A percentile compares a stretch with the other conserved stretches of the same genome.
Conservation (phyloP, 352 stramenopile genomes). For the Phytopythium vexans region DNA sequence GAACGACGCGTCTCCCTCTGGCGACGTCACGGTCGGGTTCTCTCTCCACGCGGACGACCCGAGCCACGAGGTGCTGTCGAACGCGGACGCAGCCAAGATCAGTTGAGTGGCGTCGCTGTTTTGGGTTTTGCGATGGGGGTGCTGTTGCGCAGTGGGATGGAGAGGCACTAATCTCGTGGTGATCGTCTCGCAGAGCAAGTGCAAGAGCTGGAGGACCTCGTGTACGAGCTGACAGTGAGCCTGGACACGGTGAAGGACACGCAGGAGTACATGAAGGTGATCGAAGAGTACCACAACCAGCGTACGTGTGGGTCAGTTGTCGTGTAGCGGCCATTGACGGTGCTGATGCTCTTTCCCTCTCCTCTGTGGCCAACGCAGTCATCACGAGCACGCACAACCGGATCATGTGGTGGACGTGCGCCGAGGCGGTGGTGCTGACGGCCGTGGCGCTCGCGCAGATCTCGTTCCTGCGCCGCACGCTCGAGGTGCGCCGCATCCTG, state of each 20-base stretch:
- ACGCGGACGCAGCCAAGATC: slow-evolving; percentile 86
- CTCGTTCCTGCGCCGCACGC: slow-evolving; percentile 73
- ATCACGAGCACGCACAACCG: slow-evolving; percentile 81
- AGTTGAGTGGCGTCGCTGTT: slow-evolving; percentile 45
- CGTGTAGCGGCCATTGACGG: background rate
- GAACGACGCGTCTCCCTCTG: slow-evolving; percentile 51
- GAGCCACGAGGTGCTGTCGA: slow-evolving; percentile 82
- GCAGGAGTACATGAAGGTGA: slow-evolving; percentile 84
- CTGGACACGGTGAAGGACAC: slow-evolving; percentile 87
- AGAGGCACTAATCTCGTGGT: background rate
- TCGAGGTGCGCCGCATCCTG: slow-evolving; percentile 83
- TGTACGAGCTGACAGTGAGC: slow-evolving; percentile 83
- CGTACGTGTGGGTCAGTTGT: slow-evolving; percentile 23
- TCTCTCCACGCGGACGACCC: slow-evolving; percentile 86
- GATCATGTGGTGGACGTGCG: slow-evolving; percentile 79
- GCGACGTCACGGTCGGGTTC: slow-evolving; percentile 79
- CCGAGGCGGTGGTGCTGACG: slow-evolving; percentile 72
- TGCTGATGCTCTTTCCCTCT: background rate
- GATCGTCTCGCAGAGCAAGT: slow-evolving; percentile 58
- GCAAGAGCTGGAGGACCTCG: slow-evolving; percentile 82
- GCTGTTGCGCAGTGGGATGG: background rate
- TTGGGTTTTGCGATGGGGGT: background rate
- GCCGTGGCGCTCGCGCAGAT: slow-evolving; percentile 80
- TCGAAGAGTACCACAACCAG: slow-evolving; percentile 75
- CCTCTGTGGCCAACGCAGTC: slow-evolving; percentile 25